Evolutionary conservation across 2,329 filamentous ascomycete genomes (phyloP), one percentile per base, ranked within the genome.

Genomic region (Neopestalotiopsis clavispora): DNA sequence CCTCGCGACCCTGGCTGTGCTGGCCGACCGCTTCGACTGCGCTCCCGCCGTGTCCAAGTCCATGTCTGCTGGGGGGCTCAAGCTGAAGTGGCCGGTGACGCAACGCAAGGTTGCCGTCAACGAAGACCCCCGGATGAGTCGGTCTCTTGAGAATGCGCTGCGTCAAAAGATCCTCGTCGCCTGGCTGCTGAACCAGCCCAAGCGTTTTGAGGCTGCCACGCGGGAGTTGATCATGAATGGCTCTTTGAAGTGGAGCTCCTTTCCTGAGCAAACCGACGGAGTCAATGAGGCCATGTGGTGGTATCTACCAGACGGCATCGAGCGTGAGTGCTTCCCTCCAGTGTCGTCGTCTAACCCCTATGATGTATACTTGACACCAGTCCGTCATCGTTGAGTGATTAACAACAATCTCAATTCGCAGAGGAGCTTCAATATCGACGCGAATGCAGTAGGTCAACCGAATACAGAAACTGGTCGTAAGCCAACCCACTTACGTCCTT

Each of bases 1-100:
- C 72, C 83, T 92, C 12, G 87, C 90, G 14, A 91, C 91, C 1
- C 81, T 94, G 56, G 89, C 91, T 56, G 86, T 94, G 65, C 86
- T 93, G 68, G 91, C 92, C 10, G 92, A 94, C 78, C 88, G 91
- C 59, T 94, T 94, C 78, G 90, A 92, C 79, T 91, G 90, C 69
- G 80, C 89, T 1, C 77, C 83, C 2, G 77, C 83, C 12, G 84
- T 94, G 1, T 83, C 86, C 9, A 82, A 81, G 61, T 88, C 89
- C 71, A 78, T 91, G 20, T 84, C 83, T 62, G 77, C 79, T 14
- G 59, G 59, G 17, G 77, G 82, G 12, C 75, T 84, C 62, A 87
- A 84, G 74, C 85, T 87, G 75, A 88, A 85, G 74, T 90, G 87
- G 83, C 87, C 87, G 0, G 71, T 80, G 52, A 86, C 84, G 7